Evolutionary conservation across 1,139 yeast genomes (phyloP).

Genomic region (Candida glucosophila): DNA sequence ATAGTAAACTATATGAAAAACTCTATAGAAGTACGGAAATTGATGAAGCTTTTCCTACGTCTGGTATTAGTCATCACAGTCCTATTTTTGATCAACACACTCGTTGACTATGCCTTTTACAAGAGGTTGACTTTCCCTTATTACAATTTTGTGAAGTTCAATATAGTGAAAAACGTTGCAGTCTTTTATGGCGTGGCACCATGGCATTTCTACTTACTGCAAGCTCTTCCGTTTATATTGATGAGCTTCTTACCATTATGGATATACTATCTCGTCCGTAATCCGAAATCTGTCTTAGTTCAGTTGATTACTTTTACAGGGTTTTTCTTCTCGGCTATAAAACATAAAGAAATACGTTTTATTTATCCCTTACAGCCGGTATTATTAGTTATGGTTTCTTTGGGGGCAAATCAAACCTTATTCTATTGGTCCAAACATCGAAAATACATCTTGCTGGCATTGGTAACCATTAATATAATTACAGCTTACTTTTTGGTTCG

Average conservation of each 20-base stretch:
- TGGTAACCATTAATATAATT: slow-evolving; percentile 25
- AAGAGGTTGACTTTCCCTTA: slow-evolving; percentile 52
- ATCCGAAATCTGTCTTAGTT: slow-evolving; percentile 11
- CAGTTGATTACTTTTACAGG: slow-evolving; percentile 34
- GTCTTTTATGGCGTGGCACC: slow-evolving; percentile 81
- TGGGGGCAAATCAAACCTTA: too few relatives aligned
- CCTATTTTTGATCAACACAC: slow-evolving; percentile 20
- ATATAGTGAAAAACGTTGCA: slow-evolving; percentile 64
- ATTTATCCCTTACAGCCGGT: slow-evolving; percentile 82
- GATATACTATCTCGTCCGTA: slow-evolving; percentile 9
- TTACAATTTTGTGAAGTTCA: slow-evolving; percentile 64
- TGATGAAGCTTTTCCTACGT: slow-evolving; percentile 8
- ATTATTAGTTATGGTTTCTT: slow-evolving; percentile 28
- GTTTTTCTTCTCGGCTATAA: slow-evolving; percentile 46
- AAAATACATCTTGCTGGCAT: not conserved
- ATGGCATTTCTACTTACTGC: slow-evolving; percentile 76
- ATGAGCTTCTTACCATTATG: slow-evolving; percentile 59
- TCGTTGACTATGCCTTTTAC: slow-evolving; percentile 57
- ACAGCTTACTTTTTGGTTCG: slow-evolving; percentile 48
- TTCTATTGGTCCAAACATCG: too few relatives aligned
- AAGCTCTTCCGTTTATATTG: slow-evolving; percentile 71
- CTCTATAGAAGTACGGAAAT: slow-evolving; percentile 3
- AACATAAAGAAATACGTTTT: slow-evolving; percentile 88
- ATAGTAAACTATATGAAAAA: slow-evolving; percentile 2
- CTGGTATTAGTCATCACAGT: slow-evolving; percentile 16